Percentiles rank a stretch among this genome's conserved stretches.
These are phyloP conservation scores for Rhodotorula taiwanensis DNA, from an alignment of 768 basidiomycete genomes.

Conservation along the genomic window DNA sequence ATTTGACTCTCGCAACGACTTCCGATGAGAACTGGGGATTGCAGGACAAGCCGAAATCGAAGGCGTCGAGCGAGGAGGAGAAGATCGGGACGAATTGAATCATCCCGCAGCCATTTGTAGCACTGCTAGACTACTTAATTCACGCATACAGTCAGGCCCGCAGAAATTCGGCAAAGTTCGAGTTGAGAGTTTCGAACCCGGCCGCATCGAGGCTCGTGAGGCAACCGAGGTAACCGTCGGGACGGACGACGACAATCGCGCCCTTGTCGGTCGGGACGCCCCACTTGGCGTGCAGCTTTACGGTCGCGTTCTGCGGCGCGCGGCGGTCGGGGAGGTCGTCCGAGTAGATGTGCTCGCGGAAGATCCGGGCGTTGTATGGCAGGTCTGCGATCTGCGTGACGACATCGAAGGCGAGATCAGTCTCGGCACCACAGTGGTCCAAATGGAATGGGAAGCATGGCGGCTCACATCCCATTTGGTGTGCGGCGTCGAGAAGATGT, in stretches of 20 bases:
- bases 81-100: too few species aligned
- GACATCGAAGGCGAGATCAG: background rate
- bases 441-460: background rate
- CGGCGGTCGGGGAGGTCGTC: slow-evolving; percentile 39
- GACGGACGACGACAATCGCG: slow-evolving; percentile 43
- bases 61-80: too few species aligned
- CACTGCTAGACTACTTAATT: too few species aligned
- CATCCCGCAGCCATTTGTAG: too few species aligned
- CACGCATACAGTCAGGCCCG: too few species aligned
- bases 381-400: slow-evolving; percentile 36
- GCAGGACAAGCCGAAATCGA: too few species aligned
- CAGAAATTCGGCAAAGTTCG: slow-evolving; percentile 42
- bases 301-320: slow-evolving; percentile 32
- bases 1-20: too few species aligned
- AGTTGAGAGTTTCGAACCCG: slow-evolving; percentile 40
- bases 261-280: slow-evolving; percentile 40
- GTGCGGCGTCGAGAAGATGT: slow-evolving; percentile 37
- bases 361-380: slow-evolving; percentile 32
- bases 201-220: slow-evolving; percentile 39
- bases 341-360: slow-evolving; percentile 37
- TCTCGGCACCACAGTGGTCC: too few species aligned
- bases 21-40: too few species aligned
- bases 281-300: slow-evolving; percentile 40
- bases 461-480: slow-evolving; percentile 38
- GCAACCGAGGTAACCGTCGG: slow-evolving; percentile 45